Base-by-base conservation (phyloP, 2,329 filamentous ascomycete species). In the Colletotrichum orchidophilum region DNA sequence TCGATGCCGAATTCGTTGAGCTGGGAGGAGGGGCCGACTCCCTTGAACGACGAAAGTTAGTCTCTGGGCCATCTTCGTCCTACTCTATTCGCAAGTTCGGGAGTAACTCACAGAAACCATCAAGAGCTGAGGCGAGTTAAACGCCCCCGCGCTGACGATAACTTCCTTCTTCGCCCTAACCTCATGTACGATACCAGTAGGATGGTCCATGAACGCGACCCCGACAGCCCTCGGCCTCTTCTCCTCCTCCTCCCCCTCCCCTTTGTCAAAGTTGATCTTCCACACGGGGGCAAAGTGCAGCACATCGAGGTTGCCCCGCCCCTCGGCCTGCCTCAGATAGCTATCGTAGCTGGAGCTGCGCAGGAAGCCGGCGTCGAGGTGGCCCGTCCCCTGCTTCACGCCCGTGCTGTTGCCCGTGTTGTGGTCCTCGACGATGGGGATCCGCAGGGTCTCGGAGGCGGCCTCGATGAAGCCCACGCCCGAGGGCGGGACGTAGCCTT, bases 401-500 rank as follows among this genome's bases (percentile, higher is more conserved):
- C 76, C 76, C 1, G 75, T 74, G 63, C 75, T 75, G 27, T 76
- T 77, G 12, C 76, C 76, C 24, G 61, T 74, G 73, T 77, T 77
- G 27, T 75, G 64, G 35, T 78, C 77, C 27, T 75, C 21, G 46
- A 78, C 74, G 31, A 78, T 74, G 18, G 72, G 76, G 8, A 75
- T 74, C 57, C 65, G 73, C 18, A 71, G 62, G 5, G 74, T 75
- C 24, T 74, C 75, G 54, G 70, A 66, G 31, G 73, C 66, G n/a
- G 74, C 71, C 29, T 74, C 62, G 39, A 78, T 76, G 65, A 78
- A 80, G 39, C 73, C 78, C 6, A 75, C 71, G 27, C 75, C 75
- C 6, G 78, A 77, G 13, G 74, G 73, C n/a, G 76, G 77, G 31
- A 80, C 78, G 66, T 77, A 77, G 6, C 76, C 75, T 58, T 78